phyloP scores from a whole-genome alignment of 306 rosid genomes.

The Vachellia collinsii region DNA sequence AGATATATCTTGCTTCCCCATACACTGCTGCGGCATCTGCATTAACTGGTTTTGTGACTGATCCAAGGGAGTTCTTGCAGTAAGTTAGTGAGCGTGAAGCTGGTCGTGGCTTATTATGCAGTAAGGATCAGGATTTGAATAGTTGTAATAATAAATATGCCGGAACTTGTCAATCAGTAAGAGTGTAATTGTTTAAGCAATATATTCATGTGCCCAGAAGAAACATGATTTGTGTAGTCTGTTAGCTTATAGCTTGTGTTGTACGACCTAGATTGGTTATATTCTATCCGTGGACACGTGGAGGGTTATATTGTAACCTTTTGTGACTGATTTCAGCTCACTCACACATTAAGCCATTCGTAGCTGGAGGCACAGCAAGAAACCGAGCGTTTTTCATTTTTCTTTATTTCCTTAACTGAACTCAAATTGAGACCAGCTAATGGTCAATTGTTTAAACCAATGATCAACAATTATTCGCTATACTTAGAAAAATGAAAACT shows the following conservation, averaged over 20 bases:
- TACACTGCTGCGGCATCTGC: constrained; percentile 95
- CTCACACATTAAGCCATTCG: neutral
- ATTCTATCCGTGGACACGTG: neutral
- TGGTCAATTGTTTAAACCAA: neutral
- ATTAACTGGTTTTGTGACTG: constrained; percentile 80
- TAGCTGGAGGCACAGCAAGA: neutral
- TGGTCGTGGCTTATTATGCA: neutral
- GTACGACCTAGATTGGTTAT: too few species aligned
- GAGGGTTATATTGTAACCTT: neutral
- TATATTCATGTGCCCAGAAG: neutral
- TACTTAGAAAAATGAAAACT: neutral
- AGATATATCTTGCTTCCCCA: constrained; percentile 87
- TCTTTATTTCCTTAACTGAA: neutral
- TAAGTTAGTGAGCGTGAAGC: constrained; percentile 22
- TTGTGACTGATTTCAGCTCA: neutral
- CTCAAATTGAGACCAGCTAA: neutral
- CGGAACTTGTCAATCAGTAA: neutral
- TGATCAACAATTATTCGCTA: neutral
- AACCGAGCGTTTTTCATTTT: neutral
- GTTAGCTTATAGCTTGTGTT: neutral
- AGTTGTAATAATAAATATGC: constrained; percentile 1
- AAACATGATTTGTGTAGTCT: neutral
- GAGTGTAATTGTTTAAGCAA: neutral
- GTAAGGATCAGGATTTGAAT: constrained; percentile 14
- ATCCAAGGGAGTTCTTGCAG: constrained; percentile 80